Evolutionary conservation across 1,284 basidiomycete species (phyloP).

Genomic region (Hymenochaete sp.): DNA sequence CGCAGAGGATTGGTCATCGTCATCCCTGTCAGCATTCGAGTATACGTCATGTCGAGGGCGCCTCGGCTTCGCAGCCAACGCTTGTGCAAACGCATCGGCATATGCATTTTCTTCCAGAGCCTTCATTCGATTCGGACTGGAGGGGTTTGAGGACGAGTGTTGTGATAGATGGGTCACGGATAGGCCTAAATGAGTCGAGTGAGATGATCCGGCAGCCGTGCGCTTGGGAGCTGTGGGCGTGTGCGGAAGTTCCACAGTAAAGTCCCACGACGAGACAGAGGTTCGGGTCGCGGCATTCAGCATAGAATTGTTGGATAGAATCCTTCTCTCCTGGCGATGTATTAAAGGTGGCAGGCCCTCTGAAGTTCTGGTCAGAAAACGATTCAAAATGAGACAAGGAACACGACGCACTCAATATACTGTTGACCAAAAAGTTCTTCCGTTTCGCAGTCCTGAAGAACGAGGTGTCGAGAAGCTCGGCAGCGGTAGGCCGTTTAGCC

Average conservation of each 20-base stretch:
- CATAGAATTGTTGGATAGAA: neutral
- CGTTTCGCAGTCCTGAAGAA: conserved; percentile 77
- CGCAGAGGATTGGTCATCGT: conserved; percentile 1
- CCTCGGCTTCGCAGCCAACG: neutral
- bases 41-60: neutral
- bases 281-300: conserved; percentile 1
- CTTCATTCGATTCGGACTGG: conserved; percentile 1
- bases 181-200: neutral
- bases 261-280: conserved; percentile 17
- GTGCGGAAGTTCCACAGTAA: conserved; percentile 5
- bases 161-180: conserved; percentile 1
- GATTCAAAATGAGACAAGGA: conserved; percentile 2
- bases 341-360: conserved; percentile 59
- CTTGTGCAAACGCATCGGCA: neutral
- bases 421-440: conserved; percentile 62
- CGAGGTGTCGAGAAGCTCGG: conserved; percentile 65
- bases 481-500: conserved; percentile 67
- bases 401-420: conserved; percentile 52
- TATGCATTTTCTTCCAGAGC: conserved; percentile 3
- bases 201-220: neutral
- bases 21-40: neutral
- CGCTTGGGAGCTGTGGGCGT: conserved; percentile 7
- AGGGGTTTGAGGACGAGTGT: neutral
- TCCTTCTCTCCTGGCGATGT: conserved; percentile 58
- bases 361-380: conserved; percentile 23